Conservation (phyloP, 148 eudicot species). For the Heliamphora exappendiculata region DNA sequence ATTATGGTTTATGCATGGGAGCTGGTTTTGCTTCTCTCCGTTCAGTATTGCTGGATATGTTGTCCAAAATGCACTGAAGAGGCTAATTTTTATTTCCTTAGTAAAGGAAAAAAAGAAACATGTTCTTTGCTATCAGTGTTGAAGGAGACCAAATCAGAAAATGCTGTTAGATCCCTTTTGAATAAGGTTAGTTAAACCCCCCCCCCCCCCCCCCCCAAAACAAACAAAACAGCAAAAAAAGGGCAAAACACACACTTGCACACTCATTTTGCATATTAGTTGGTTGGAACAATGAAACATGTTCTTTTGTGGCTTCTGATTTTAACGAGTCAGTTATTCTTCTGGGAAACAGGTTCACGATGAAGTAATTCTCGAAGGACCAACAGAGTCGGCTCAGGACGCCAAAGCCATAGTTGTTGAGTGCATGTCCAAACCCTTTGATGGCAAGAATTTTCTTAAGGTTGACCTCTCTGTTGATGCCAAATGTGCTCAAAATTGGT, state of each 20-base stretch:
- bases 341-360: slow-evolving; percentile 65
- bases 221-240: too few species aligned
- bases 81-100: not conserved
- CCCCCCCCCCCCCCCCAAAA: too few species aligned
- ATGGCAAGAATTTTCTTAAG: slow-evolving; percentile 63
- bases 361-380: slow-evolving; percentile 93
- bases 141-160: not conserved
- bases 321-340: not conserved
- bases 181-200: too few species aligned
- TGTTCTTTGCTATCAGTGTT: not conserved
- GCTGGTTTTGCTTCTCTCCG: not conserved
- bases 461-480: slow-evolving; percentile 85
- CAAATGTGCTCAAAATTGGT: slow-evolving; percentile 83
- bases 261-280: too few species aligned
- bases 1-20: not conserved
- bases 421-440: slow-evolving; percentile 90
- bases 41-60: not conserved
- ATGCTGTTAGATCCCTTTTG: not conserved
- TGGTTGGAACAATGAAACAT: too few species aligned
- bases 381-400: slow-evolving; percentile 71
- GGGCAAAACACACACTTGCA: too few species aligned
- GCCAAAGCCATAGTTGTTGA: slow-evolving; percentile 79
- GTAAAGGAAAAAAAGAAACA: not conserved
- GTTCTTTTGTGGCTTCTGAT: not conserved
- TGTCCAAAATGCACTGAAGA: not conserved